Percentiles rank a stretch among this genome's conserved stretches.
These are phyloP conservation scores for Galerina sulciceps DNA, from an alignment of 768 basidiomycete species.

Conservation along the genomic window DNA sequence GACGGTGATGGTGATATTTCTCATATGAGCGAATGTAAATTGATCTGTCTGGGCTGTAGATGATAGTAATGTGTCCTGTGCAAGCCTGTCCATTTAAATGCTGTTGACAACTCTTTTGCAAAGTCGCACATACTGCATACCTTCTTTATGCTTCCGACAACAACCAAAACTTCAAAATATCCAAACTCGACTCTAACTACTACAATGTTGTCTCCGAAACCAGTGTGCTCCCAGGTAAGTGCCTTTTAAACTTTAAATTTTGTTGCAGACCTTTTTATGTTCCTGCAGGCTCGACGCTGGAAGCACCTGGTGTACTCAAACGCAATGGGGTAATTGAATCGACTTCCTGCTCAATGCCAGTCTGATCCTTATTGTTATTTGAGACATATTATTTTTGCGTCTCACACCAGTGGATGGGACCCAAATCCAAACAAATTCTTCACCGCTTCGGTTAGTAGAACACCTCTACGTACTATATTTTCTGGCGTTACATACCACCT, in stretches of 20 bases:
- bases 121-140: constrained; percentile 54
- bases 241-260: neutral
- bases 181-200: constrained; percentile 58
- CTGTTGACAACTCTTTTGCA: neutral
- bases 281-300: constrained; percentile 53
- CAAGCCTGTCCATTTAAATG: too few relatives aligned
- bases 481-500: constrained; percentile 1
- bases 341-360: neutral
- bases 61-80: constrained; percentile 34
- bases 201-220: constrained; percentile 56
- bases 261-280: constrained; percentile 15
- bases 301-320: constrained; percentile 66
- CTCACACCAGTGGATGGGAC: constrained; percentile 61
- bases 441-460: constrained; percentile 45
- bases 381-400: constrained; percentile 62
- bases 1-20: constrained; percentile 44
- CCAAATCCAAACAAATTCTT: constrained; percentile 68
- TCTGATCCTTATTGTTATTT: neutral
- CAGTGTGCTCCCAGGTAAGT: constrained; percentile 47
- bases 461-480: neutral
- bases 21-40: neutral
- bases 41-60: constrained; percentile 28
- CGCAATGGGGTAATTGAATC: constrained; percentile 46
- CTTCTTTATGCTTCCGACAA: constrained; percentile 69
- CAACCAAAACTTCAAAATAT: constrained; percentile 73